These are phyloP conservation scores for Psidium friedrichsthalianum DNA, from an alignment of 345 rosid genomes.

Conservation along the genomic window DNA sequence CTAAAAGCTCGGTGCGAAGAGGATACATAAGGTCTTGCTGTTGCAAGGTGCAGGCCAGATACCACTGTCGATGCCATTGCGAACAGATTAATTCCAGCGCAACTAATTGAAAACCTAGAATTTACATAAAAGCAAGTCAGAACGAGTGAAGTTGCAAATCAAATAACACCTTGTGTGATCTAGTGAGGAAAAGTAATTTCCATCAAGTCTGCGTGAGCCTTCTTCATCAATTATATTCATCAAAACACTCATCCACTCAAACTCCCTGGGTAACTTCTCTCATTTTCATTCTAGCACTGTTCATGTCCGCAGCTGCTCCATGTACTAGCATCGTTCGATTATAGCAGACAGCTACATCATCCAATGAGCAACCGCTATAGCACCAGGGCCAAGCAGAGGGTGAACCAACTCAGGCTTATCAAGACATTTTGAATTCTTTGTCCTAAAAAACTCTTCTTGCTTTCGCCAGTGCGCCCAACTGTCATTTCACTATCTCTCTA, in stretches of 20 bases:
- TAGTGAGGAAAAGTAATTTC: neutral
- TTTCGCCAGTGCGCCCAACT: neutral
- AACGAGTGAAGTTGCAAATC: neutral
- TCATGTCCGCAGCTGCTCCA: neutral
- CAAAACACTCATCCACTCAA: neutral
- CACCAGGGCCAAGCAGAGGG: neutral
- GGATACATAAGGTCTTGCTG: conserved; percentile 40
- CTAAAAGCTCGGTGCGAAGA: conserved; percentile 28
- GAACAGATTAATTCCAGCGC: neutral
- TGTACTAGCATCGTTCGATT: neutral
- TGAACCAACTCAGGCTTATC: neutral
- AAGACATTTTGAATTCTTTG: neutral
- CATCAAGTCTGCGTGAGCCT: neutral
- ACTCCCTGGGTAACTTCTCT: neutral
- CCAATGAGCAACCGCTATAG: neutral
- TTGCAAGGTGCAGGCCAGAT: conserved; percentile 46
- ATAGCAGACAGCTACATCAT: neutral
- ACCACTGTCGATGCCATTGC: conserved; percentile 57
- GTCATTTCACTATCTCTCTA: neutral
- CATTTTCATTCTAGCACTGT: neutral
- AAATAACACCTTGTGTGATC: neutral
- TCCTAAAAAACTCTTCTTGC: neutral
- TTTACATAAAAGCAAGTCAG: neutral
- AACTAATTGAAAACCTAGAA: neutral
- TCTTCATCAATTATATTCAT: neutral